A percentile compares a stretch with the other conserved stretches of the same genome.
phyloP scores from a whole-genome alignment of 2,329 filamentous ascomycete genomes.

The Bipolaris oryzae region DNA sequence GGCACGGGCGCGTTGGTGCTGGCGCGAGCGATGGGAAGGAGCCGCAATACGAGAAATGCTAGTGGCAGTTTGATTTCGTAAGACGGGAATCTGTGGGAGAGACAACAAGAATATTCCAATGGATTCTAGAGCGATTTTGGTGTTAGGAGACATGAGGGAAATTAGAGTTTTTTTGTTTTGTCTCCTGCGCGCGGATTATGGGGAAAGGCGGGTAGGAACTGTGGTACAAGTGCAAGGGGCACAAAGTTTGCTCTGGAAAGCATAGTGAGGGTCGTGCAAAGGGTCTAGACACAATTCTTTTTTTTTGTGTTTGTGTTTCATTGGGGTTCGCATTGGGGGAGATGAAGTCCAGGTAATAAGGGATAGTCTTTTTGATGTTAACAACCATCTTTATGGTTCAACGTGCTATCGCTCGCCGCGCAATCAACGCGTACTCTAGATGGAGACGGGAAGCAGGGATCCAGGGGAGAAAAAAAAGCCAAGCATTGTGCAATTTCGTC shows the following conservation, averaged over 20 bases:
- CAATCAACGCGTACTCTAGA: neutral
- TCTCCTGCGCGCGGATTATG: neutral
- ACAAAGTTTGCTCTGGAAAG: neutral
- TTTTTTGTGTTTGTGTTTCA: neutral
- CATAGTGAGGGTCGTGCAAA: neutral
- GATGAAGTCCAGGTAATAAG: neutral
- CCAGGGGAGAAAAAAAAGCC: neutral
- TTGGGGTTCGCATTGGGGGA: neutral
- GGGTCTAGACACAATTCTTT: neutral
- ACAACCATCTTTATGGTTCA: neutral
- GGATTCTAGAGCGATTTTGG: neutral
- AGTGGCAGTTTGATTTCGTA: too few species aligned
- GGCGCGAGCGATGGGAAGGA: neutral
- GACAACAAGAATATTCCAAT: neutral
- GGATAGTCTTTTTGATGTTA: neutral
- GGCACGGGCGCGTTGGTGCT: neutral
- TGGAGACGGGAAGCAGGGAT: neutral
- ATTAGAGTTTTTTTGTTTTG: neutral
- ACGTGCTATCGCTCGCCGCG: neutral
- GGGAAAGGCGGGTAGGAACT: neutral
- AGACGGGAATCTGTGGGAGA: too few species aligned
- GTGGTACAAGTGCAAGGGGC: neutral
- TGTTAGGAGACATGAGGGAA: neutral
- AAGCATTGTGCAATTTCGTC: neutral
- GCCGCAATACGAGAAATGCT: constrained; percentile 1